These are phyloP conservation scores for Forsythia viridissima DNA, from an alignment of 257 asterid species.

Conservation along the genomic window DNA sequence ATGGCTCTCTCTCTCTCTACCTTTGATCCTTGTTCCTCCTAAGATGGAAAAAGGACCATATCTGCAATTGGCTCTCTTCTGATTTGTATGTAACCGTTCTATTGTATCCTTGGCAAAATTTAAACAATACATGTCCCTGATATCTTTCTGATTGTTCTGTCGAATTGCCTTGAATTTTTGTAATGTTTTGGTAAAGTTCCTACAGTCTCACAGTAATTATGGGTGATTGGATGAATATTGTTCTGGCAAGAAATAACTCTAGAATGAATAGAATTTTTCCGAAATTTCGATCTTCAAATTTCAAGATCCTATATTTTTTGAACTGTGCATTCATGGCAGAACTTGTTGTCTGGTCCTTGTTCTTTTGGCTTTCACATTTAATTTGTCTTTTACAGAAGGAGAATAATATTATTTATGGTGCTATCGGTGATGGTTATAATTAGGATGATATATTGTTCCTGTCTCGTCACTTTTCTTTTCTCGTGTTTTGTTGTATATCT, in stretches of 20 bases:
- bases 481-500: slow-evolving; percentile 15
- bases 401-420: background rate
- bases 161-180: background rate
- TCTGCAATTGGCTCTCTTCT: background rate
- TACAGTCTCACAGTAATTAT: background rate
- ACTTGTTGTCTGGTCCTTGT: background rate
- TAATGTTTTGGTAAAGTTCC: background rate
- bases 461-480: background rate
- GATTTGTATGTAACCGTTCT: background rate
- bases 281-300: no score
- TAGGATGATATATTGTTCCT: background rate
- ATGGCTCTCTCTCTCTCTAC: background rate
- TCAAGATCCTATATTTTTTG: background rate
- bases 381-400: background rate
- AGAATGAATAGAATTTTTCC: background rate
- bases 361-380: background rate
- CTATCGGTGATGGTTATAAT: background rate
- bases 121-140: background rate
- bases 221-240: background rate
- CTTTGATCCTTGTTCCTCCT: background rate
- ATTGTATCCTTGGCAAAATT: background rate
- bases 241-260: background rate
- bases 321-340: background rate
- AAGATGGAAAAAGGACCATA: background rate
- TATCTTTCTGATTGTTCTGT: background rate